Conservation (phyloP, 805 yeast genomes). For the Starmerella apis region DNA sequence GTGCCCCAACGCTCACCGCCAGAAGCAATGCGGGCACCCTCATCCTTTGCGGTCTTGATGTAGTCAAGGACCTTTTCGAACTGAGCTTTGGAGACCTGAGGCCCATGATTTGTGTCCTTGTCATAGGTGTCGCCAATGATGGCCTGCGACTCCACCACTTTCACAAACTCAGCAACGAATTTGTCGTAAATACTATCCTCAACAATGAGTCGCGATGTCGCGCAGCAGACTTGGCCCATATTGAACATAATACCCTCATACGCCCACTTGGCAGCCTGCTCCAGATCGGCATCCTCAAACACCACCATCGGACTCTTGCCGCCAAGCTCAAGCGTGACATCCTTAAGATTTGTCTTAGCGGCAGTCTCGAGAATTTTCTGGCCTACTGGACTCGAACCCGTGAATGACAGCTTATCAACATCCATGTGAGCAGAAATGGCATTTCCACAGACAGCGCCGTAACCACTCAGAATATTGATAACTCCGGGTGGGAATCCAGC, state of each 20-base stretch:
- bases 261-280: conserved; percentile 64
- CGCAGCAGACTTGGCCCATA: conserved; percentile 94
- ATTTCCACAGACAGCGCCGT: conserved; percentile 75
- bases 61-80: conserved; percentile 65
- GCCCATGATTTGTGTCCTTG: conserved; percentile 73
- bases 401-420: conserved; percentile 84
- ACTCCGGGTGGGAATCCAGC: conserved; percentile 93
- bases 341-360: conserved; percentile 72
- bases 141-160: conserved; percentile 37
- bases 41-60: conserved; percentile 64
- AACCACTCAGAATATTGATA: conserved; percentile 75
- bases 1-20: conserved; percentile 74
- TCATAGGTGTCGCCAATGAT: conserved; percentile 81
- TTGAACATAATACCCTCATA: conserved; percentile 79
- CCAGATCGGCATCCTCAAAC: conserved; percentile 73
- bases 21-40: conserved; percentile 59
- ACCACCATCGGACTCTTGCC: conserved; percentile 92
- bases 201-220: conserved; percentile 83
- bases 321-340: conserved; percentile 88
- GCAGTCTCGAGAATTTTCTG: conserved; percentile 70
- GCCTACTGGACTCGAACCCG: conserved; percentile 91
- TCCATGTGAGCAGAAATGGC: conserved; percentile 67
- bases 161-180: conserved; percentile 50
- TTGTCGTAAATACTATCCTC: conserved; percentile 78
- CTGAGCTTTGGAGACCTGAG: conserved; percentile 78